Conservation (phyloP, 2,329 filamentous ascomycete genomes). For the Microdochium trichocladiopsis region DNA sequence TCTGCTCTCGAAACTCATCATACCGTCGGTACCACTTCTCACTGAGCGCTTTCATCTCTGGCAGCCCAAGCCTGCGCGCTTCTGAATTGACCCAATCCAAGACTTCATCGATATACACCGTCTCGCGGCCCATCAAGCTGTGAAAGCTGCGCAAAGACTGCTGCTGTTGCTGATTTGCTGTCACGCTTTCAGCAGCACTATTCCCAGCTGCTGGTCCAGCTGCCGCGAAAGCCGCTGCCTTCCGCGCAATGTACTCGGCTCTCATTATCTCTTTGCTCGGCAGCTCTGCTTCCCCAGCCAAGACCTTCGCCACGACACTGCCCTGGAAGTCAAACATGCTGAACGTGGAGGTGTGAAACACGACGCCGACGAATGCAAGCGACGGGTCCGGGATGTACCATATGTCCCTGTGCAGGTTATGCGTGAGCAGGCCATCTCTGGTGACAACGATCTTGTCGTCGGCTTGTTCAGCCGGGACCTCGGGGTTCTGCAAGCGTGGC, state of each 20-base stretch:
- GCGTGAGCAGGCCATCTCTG: constrained; percentile 51
- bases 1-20: neutral
- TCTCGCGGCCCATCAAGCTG: constrained; percentile 23
- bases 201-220: neutral
- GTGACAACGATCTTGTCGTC: constrained; percentile 49
- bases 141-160: constrained; percentile 28
- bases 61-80: constrained; percentile 1
- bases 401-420: constrained; percentile 65
- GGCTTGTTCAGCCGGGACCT: constrained; percentile 33
- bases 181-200: constrained; percentile 1
- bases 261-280: constrained; percentile 34
- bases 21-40: neutral
- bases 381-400: constrained; percentile 64
- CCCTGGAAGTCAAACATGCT: constrained; percentile 66
- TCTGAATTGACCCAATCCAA: constrained; percentile 18
- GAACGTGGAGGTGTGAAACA: constrained; percentile 61
- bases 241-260: constrained; percentile 21
- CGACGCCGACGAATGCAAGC: constrained; percentile 56
- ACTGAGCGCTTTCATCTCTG: neutral
- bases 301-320: constrained; percentile 49
- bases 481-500: constrained; percentile 38
- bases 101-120: constrained; percentile 22
- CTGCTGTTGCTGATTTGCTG: constrained; percentile 10
- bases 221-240: constrained; percentile 9
- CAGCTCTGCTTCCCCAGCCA: constrained; percentile 41